Evolutionary conservation across 2,329 filamentous ascomycete genomes (phyloP).

Genomic region (Xylariaceae sp.): DNA sequence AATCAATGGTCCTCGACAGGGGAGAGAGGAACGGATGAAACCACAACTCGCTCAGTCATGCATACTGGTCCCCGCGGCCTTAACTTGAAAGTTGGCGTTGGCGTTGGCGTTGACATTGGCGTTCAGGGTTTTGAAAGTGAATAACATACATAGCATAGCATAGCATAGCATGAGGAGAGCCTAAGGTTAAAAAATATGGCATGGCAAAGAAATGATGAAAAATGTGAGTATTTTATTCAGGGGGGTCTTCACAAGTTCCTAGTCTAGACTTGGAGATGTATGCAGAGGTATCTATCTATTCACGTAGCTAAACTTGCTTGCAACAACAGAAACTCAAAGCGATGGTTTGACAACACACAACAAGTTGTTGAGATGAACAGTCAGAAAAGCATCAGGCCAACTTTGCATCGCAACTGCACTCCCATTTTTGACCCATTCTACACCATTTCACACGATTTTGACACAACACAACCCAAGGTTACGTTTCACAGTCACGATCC

Average conservation of each 20-base stretch:
- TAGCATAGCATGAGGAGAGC: not conserved
- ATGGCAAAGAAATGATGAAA: too few species aligned
- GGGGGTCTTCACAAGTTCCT: too few species aligned
- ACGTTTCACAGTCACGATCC: not conserved
- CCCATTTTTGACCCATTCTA: too few species aligned
- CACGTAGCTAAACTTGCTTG: too few species aligned
- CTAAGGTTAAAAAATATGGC: too few species aligned
- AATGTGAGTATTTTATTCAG: too few species aligned
- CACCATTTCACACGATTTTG: too few species aligned
- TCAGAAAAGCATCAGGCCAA: not conserved
- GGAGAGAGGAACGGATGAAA: constrained; percentile 1
- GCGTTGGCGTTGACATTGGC: not conserved
- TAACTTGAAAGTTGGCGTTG: not conserved
- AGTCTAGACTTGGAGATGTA: too few species aligned
- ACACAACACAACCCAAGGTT: not conserved
- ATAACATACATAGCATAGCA: not conserved
- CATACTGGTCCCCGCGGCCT: too few species aligned
- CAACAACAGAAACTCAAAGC: too few species aligned
- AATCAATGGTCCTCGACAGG: not conserved
- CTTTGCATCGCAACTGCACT: too few species aligned
- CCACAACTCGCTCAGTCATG: not conserved
- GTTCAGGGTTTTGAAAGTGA: too few species aligned
- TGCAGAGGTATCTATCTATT: not conserved
- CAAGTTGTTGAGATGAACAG: not conserved
- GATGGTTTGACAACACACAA: not conserved